Evolutionary conservation across 1,139 yeast genomes (phyloP).

Genomic region (Kodamaea sp.): DNA sequence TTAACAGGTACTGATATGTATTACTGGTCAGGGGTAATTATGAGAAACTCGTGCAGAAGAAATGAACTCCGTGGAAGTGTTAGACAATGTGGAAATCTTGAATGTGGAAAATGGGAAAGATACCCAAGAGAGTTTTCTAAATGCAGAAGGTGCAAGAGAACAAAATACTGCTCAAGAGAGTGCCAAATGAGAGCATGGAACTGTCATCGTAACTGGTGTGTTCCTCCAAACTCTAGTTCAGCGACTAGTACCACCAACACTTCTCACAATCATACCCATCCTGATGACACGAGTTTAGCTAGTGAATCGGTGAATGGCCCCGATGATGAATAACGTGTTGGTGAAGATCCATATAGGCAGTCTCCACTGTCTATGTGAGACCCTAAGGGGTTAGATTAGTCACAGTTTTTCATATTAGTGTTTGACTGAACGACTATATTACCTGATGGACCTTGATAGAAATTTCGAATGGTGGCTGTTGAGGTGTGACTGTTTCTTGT

Average conservation of each 20-base stretch:
- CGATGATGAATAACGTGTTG: slow-evolving; percentile 8
- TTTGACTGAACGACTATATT: no score
- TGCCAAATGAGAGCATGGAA: slow-evolving; percentile 94
- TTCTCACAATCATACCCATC: no score
- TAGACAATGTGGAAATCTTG: slow-evolving; percentile 91
- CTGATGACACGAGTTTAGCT: no score
- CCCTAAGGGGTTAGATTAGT: no score
- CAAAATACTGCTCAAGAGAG: slow-evolving; percentile 90
- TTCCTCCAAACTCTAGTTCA: slow-evolving; percentile 43
- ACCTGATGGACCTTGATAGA: no score
- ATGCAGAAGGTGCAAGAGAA: slow-evolving; percentile 90
- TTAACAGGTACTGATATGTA: slow-evolving; percentile 74
- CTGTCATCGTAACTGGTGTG: slow-evolving; percentile 94
- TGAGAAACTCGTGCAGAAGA: slow-evolving; percentile 92
- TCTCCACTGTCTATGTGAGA: no score
- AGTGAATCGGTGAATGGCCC: slow-evolving; percentile 10
- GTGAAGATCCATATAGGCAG: no score
- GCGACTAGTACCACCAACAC: slow-evolving; percentile 17
- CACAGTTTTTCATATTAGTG: no score
- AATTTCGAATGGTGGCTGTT: no score
- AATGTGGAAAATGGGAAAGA: slow-evolving; percentile 95
- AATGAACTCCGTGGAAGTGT: slow-evolving; percentile 88
- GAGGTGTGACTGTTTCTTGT: no score
- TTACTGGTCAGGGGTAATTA: slow-evolving; percentile 96
- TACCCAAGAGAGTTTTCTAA: slow-evolving; percentile 91